Conservation (phyloP, 306 rosid species). For the Quercus mongolica region DNA sequence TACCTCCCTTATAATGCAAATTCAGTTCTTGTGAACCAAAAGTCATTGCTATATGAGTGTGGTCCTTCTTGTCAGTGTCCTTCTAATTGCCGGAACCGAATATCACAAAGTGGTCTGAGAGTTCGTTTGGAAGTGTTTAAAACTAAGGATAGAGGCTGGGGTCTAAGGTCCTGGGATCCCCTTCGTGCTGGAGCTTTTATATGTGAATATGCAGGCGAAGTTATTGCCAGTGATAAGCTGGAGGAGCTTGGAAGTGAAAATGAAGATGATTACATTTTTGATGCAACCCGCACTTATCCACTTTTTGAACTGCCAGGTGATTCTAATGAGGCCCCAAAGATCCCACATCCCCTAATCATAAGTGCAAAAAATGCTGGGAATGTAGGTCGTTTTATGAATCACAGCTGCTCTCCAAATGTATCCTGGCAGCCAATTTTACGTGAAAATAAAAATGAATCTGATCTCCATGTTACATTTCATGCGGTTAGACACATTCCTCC, state of each 20-base stretch:
- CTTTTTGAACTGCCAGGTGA: constrained; percentile 72
- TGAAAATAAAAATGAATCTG: constrained; percentile 55
- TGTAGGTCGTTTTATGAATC: constrained; percentile 95
- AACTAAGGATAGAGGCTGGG: constrained; percentile 87
- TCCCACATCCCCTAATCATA: constrained; percentile 66
- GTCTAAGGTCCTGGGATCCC: constrained; percentile 89
- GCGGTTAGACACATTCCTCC: constrained; percentile 80
- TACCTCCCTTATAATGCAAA: constrained; percentile 58
- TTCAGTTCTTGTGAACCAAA: constrained; percentile 57
- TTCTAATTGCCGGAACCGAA: constrained; percentile 66
- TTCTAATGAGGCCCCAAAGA: constrained; percentile 46
- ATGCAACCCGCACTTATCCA: constrained; percentile 66
- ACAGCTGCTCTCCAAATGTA: constrained; percentile 87
- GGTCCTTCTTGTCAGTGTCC: constrained; percentile 83
- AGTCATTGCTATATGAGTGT: constrained; percentile 70
- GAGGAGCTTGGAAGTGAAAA: constrained; percentile 64
- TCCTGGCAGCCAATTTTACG: constrained; percentile 73
- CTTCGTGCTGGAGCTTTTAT: constrained; percentile 83
- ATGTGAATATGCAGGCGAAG: constrained; percentile 94
- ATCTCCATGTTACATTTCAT: constrained; percentile 73
- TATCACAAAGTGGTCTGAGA: constrained; percentile 69
- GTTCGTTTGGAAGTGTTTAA: constrained; percentile 78
- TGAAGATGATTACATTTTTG: constrained; percentile 70
- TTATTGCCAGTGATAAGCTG: constrained; percentile 47
- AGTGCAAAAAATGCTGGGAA: constrained; percentile 74